Base-by-base conservation (phyloP, 805 yeast genomes). In the Candida maesae region DNA sequence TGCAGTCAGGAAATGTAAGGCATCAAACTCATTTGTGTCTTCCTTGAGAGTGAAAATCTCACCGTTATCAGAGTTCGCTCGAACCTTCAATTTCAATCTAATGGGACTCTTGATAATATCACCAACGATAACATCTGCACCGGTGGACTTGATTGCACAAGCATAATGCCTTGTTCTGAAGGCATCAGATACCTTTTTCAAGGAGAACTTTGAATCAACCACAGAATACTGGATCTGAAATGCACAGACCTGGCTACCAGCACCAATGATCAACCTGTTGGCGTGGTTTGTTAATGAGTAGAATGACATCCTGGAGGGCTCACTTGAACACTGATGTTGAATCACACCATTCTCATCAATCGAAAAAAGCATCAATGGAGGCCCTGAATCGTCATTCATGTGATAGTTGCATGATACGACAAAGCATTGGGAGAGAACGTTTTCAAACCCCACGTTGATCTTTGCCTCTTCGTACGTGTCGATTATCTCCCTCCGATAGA, bases 381-480 rank as follows among this genome's bases (percentile, higher is more conserved):
- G 49, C 6, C 50, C 38, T 5, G 35, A 36, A 2, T 58, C 58
- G 15, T 60, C 64, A 36, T 65, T 65, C 7, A 60, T 51, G 36
- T 64, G 65, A 37, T 56, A 58, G 24, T 56, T 47, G 36, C 68
- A 59, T 6, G 70, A 58, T 1, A 65, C 61, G 4, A 63, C 44
- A 47, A 66, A 63, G 41, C 70, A 65, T 39, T 60, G 65, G 7
- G 58, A 52, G n/a, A 65, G 50, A 4, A 63, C 52, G 23, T 60
- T 50, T 33, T 60, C 57, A 46, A 64, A 62, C 0, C 66, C 70
- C 37, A 54, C 49, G 12, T 52, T 37, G 6, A 59, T 51, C 23
- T 42, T 46, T 24, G 47, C 51, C 26, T 57, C 60, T 30, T 53
- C 53, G 27, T 51, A 50, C 4, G 52, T 44, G 20, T 53, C 55